These are phyloP conservation scores for Exophiala viscosa DNA, from an alignment of 2,329 filamentous ascomycete genomes.

Conservation along the genomic window DNA sequence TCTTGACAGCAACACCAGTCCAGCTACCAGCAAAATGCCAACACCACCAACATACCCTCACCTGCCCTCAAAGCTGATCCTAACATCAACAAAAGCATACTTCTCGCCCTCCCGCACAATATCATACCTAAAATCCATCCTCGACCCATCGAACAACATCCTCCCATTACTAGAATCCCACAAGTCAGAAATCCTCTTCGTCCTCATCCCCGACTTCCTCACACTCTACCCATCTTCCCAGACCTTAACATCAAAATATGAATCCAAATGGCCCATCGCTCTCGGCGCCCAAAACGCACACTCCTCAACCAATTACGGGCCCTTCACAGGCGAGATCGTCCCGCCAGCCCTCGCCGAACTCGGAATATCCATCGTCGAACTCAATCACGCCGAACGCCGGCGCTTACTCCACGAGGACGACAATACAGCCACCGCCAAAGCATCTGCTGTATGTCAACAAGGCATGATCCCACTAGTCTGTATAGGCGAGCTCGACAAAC, in stretches of 20 bases:
- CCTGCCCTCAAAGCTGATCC: slow-evolving; percentile 60
- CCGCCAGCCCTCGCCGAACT: slow-evolving; percentile 63
- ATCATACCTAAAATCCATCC: slow-evolving; percentile 52
- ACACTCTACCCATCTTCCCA: slow-evolving; percentile 53
- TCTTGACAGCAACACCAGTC: too few relatives aligned
- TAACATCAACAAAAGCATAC: slow-evolving; percentile 77
- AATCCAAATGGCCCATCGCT: slow-evolving; percentile 48
- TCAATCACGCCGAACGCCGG: slow-evolving; percentile 77
- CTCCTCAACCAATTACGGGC: slow-evolving; percentile 61
- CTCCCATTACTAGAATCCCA: slow-evolving; percentile 36
- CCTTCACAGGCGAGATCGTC: slow-evolving; percentile 75
- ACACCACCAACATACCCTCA: slow-evolving; percentile 28
- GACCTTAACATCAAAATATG: slow-evolving; percentile 31
- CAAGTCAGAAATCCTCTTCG: slow-evolving; percentile 63
- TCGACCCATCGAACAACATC: slow-evolving; percentile 46
- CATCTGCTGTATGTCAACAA: slow-evolving; percentile 62
- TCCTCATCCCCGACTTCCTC: slow-evolving; percentile 74
- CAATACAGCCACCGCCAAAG: slow-evolving; percentile 63
- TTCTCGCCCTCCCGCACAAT: slow-evolving; percentile 64
- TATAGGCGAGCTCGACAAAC: slow-evolving; percentile 65
- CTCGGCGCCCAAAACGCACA: slow-evolving; percentile 75
- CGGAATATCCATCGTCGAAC: slow-evolving; percentile 69
- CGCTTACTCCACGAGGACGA: slow-evolving; percentile 73
- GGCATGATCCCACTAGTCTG: slow-evolving; percentile 75
- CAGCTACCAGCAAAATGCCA: background rate